phyloP scores from a whole-genome alignment of 2,329 filamentous ascomycete genomes.

The Sporothrix phasma region DNA sequence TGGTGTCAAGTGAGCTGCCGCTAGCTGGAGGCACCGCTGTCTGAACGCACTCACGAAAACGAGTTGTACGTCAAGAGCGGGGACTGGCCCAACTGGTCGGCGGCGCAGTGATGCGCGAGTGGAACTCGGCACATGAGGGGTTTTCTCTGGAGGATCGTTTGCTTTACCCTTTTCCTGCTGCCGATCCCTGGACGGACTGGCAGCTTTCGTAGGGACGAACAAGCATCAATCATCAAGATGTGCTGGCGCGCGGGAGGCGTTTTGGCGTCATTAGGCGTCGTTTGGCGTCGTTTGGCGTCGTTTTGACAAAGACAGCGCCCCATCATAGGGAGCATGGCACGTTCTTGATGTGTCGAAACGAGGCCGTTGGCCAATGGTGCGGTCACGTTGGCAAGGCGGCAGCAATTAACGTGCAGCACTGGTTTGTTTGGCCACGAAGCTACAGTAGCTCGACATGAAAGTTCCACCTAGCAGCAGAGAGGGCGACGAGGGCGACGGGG shows the following conservation, averaged over 20 bases:
- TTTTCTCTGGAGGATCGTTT: neutral
- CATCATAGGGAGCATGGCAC: neutral
- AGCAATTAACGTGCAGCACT: neutral
- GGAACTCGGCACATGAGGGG: conserved; percentile 4
- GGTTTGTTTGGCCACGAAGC: neutral
- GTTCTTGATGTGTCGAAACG: neutral
- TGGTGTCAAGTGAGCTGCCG: neutral
- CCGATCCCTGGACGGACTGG: neutral
- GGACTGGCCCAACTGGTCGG: neutral
- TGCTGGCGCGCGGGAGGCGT: neutral
- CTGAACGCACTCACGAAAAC: no score
- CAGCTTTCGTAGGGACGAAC: neutral
- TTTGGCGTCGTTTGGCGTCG: no score
- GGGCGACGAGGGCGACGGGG: neutral
- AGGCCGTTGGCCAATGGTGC: neutral
- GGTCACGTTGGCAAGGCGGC: conserved; percentile 2
- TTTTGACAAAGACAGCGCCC: neutral
- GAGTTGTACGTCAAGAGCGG: conserved; percentile 6
- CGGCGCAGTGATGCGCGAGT: neutral
- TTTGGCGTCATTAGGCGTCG: neutral
- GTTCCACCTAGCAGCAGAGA: neutral
- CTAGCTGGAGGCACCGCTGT: neutral
- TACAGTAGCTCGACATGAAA: neutral
- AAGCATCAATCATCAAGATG: neutral
- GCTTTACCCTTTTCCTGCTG: neutral